Conservation (phyloP, 495 filamentous ascomycete species). For the Annulohypoxylon moriforme region DNA sequence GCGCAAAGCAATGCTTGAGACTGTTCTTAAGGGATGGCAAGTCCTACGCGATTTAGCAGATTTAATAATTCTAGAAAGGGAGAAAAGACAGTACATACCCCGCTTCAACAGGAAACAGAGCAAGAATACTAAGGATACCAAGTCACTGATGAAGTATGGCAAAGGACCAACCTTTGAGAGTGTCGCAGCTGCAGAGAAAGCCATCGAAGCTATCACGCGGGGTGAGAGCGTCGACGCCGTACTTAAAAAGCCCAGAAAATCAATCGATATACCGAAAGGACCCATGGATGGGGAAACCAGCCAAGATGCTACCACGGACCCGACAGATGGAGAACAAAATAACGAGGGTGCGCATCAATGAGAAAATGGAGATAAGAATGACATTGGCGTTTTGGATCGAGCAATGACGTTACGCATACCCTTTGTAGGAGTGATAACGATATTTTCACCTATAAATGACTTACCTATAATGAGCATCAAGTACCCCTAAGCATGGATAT, state of each 20-base stretch:
- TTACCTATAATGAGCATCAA: not conserved
- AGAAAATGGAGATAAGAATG: not conserved
- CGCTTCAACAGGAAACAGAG: slow-evolving; percentile 42
- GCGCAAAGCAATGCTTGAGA: slow-evolving; percentile 34
- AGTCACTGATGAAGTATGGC: slow-evolving; percentile 29
- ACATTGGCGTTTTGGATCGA: not conserved
- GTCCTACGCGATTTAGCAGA: slow-evolving; percentile 56
- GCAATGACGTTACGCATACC: slow-evolving; percentile 9
- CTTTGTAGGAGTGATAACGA: not conserved
- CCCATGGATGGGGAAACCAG: not conserved
- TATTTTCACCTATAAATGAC: not conserved
- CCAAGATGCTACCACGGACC: not conserved
- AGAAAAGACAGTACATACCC: slow-evolving; percentile 46
- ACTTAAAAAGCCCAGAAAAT: slow-evolving; percentile 13
- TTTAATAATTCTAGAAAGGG: slow-evolving; percentile 51
- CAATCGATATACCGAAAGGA: not conserved
- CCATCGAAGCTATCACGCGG: slow-evolving; percentile 52
- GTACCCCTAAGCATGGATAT: not conserved
- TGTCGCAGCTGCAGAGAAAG: slow-evolving; percentile 54
- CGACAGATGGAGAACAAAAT: not conserved
- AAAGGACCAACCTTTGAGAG: slow-evolving; percentile 59
- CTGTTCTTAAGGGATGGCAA: slow-evolving; percentile 56
- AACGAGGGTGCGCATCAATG: not conserved
- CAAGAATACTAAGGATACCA: slow-evolving; percentile 46
- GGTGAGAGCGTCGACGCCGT: slow-evolving; percentile 45